These are phyloP conservation scores for Suhomyces choctaworum DNA, from an alignment of 1,139 yeast genomes.

Conservation along the genomic window DNA sequence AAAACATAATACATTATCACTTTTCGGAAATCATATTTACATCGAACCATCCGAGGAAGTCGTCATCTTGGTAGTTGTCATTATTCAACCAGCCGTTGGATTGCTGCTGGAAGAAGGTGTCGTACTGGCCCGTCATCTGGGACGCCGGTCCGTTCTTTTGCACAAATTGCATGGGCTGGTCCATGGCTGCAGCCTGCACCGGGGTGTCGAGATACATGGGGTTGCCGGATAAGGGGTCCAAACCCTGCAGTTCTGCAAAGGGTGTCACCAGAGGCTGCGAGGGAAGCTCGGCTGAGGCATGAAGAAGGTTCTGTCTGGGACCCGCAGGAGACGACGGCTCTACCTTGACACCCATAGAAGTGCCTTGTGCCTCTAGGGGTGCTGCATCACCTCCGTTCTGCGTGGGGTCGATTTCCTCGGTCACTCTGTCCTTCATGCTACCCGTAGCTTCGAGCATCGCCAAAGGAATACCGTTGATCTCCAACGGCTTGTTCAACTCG, in stretches of 20 bases:
- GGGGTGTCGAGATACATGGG: constrained; percentile 7
- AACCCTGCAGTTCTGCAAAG: constrained; percentile 6
- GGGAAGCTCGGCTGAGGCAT: constrained; percentile 9
- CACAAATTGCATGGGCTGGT: neutral
- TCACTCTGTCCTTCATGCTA: constrained; percentile 43
- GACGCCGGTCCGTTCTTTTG: constrained; percentile 5
- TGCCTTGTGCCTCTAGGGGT: neutral
- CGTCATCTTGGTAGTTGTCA: constrained; percentile 71
- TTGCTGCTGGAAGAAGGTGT: constrained; percentile 72
- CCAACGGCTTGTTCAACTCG: constrained; percentile 55
- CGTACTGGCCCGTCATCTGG: constrained; percentile 46
- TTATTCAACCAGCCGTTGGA: constrained; percentile 75
- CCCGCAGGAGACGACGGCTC: constrained; percentile 2
- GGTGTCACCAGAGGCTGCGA: constrained; percentile 8
- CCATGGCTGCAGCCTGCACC: constrained; percentile 4
- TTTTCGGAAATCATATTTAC: constrained; percentile 44
- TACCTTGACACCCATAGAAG: neutral
- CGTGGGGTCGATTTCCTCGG: neutral
- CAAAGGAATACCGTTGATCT: constrained; percentile 78
- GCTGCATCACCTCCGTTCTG: neutral
- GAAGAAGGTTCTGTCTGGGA: constrained; percentile 5
- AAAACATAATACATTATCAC: constrained; percentile 7
- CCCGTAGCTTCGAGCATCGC: constrained; percentile 83
- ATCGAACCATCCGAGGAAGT: constrained; percentile 95
- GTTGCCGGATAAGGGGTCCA: constrained; percentile 5